Evolutionary conservation across 176 grass and related monocot species (phyloP).

Genomic region (Cocos nucifera): DNA sequence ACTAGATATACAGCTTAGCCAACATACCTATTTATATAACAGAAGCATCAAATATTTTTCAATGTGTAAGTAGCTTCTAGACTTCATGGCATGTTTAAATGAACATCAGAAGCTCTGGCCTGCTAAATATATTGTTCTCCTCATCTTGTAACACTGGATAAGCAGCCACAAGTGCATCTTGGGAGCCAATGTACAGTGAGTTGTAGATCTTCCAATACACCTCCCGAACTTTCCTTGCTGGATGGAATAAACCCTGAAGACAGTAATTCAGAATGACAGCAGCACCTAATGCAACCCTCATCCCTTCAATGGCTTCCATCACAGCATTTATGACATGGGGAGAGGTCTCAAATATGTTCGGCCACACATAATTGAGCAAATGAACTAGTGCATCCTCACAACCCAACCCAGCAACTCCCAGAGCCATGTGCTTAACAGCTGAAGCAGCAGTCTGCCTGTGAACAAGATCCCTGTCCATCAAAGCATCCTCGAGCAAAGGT

Average conservation of each 20-base stretch:
- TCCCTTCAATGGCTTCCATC: slow-evolving; percentile 90
- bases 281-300: slow-evolving; percentile 86
- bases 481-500: slow-evolving; percentile 89
- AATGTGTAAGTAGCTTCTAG: too few relatives aligned
- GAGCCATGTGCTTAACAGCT: slow-evolving; percentile 92
- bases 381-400: slow-evolving; percentile 98
- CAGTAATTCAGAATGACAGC: slow-evolving; percentile 91
- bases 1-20: too few relatives aligned
- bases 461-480: slow-evolving; percentile 95
- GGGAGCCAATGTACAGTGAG: slow-evolving; percentile 77
- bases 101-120: slow-evolving; percentile 75
- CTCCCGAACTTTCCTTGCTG: slow-evolving; percentile 87
- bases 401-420: slow-evolving; percentile 87
- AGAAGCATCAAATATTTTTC: too few relatives aligned
- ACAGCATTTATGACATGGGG: slow-evolving; percentile 95
- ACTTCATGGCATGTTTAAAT: slow-evolving; percentile 27
- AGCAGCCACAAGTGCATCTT: slow-evolving; percentile 80
- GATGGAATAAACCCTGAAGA: slow-evolving; percentile 93
- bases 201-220: slow-evolving; percentile 99
- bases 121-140: slow-evolving; percentile 43
- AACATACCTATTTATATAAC: too few relatives aligned
- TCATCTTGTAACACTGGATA: slow-evolving; percentile 70
- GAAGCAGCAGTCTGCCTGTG: slow-evolving; percentile 93
- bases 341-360: slow-evolving; percentile 95
- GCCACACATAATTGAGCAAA: slow-evolving; percentile 93